phyloP scores from a whole-genome alignment of 768 basidiomycete genomes.

The Pulveroboletus sp. region DNA sequence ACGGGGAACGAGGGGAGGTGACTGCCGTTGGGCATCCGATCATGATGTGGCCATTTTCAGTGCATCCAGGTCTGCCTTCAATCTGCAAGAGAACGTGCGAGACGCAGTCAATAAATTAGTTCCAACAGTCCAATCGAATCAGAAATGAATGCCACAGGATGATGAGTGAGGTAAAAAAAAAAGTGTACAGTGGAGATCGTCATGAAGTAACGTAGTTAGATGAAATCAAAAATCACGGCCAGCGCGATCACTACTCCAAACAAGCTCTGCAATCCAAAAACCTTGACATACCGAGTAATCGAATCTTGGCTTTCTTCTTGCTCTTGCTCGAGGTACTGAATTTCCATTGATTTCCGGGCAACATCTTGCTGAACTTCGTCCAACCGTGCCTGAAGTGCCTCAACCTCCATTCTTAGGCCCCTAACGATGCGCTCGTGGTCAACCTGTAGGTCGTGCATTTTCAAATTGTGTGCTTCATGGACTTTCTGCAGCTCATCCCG shows the following conservation, averaged over 20 bases:
- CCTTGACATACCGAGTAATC: constrained; percentile 73
- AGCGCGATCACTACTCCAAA: constrained; percentile 49
- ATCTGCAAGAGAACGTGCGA: constrained; percentile 42
- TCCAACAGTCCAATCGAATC: constrained; percentile 15
- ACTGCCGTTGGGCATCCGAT: constrained; percentile 17
- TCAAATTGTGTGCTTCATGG: constrained; percentile 84
- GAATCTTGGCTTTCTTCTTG: constrained; percentile 74
- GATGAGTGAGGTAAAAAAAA: too few relatives aligned
- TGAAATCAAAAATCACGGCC: constrained; percentile 53
- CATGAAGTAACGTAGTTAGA: constrained; percentile 34
- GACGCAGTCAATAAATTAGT: constrained; percentile 38
- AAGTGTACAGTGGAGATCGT: constrained; percentile 18
- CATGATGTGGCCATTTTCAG: constrained; percentile 33
- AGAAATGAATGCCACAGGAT: constrained; percentile 8
- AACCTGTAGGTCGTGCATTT: constrained; percentile 70
- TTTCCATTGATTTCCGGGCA: constrained; percentile 75
- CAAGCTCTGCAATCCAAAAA: constrained; percentile 59
- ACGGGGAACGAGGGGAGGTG: constrained; percentile 4
- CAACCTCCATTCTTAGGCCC: constrained; percentile 54
- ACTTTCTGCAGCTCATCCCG: constrained; percentile 75
- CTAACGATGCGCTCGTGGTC: constrained; percentile 60
- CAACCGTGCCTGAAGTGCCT: constrained; percentile 45
- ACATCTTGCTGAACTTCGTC: constrained; percentile 60
- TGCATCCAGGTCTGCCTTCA: constrained; percentile 65
- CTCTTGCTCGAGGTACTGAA: constrained; percentile 74